These are phyloP conservation scores for Plasmodium inui DNA, from an alignment of 169 alveolate genomes.

Conservation along the genomic window DNA sequence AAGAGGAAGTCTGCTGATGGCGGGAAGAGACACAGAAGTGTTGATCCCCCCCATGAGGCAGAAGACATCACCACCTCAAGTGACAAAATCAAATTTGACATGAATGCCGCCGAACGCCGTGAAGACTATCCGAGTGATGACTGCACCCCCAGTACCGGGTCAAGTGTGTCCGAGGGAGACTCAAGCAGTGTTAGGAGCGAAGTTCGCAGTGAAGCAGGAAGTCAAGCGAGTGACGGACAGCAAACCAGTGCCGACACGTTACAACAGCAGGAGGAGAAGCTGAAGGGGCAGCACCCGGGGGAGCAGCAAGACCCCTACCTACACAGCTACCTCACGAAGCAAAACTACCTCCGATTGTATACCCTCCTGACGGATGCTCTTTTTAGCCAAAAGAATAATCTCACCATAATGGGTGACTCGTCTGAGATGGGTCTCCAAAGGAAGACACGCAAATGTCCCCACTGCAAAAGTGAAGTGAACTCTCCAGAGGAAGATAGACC, in stretches of 20 bases:
- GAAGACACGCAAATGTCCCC: background rate
- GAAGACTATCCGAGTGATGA: background rate
- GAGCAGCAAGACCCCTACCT: background rate
- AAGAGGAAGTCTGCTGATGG: background rate
- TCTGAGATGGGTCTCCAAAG: background rate
- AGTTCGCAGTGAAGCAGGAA: background rate
- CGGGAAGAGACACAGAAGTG: background rate
- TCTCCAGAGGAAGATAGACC: background rate
- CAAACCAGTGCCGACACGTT: background rate
- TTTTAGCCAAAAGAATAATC: background rate
- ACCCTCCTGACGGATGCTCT: background rate
- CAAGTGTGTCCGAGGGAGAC: background rate
- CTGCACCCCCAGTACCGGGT: background rate
- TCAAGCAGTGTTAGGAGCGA: background rate
- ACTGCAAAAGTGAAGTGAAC: background rate
- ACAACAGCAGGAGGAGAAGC: too few relatives aligned
- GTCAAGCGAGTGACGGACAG: background rate
- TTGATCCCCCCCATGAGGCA: background rate
- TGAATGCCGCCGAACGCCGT: background rate
- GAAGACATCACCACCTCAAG: background rate
- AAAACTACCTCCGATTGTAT: background rate
- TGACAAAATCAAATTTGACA: background rate
- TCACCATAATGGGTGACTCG: background rate
- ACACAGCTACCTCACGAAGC: background rate
- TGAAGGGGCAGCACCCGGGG: too few relatives aligned